Base-by-base conservation (phyloP, 2,329 filamentous ascomycete species). In the Calonectria pseudoreteaudii region DNA sequence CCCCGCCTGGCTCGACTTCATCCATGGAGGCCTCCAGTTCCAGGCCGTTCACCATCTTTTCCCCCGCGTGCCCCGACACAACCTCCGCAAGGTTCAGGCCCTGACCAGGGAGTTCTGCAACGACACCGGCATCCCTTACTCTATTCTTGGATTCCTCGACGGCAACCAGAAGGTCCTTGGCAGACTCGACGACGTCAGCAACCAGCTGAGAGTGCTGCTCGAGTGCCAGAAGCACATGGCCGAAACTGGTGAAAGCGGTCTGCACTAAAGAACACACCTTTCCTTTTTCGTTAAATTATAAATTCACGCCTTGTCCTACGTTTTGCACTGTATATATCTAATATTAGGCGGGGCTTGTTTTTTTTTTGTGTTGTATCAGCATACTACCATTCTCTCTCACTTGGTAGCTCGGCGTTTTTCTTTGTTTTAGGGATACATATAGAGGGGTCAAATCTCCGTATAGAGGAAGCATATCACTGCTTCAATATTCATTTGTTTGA, bases 1-100 rank as follows among this genome's bases (percentile, higher is more conserved):
- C 83, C 93, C 93, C 0, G 85, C 87, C 30, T 94, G 93, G 93
- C 85, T 94, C 31, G 93, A 94, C 81, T 94, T 92, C 78, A 87
- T 94, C 80, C 93, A 94, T 81, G 93, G 93, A 64, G 93, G 93
- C 1, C 86, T 94, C 34, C 93, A 94, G 83, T 94, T 94, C 84
- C 93, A 94, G 83, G 92, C 90, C 9, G 89, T 94, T 2, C 93
- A 94, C 82, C 93, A 94, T 77, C 83, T 94, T 14, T 94, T 92
- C 79, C 93, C 93, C 3, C 88, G 93, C 6, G 87, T 94, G 68
- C 93, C 93, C 1, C 85, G 93, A 30, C 93, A 94, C 82, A 94
- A 94, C 81, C 84, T 94, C 13, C 87, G 93, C 67, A 84, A 86
- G 75, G 87, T 89, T 3, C 92, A 94, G 83, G 85, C 83, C 72